Base-by-base conservation (phyloP, 129 eudicot genomes). In the Lonicera japonica region DNA sequence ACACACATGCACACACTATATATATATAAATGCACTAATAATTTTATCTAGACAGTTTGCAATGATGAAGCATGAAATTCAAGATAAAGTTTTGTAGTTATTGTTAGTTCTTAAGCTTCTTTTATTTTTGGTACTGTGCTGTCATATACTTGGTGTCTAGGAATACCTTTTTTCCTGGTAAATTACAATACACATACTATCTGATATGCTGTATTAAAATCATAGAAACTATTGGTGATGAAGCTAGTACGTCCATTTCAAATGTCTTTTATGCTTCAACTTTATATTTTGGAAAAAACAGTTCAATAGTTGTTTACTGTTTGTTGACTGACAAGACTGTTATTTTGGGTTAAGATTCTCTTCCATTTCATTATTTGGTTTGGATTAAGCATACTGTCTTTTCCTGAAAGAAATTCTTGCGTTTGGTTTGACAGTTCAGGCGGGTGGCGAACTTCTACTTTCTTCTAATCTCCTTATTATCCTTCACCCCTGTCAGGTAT, bases 381-480 rank as follows among this genome's bases (percentile, higher is more conserved):
- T 10, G 50, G 50, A 43, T 43, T 17, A 50, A 12, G 1, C 9
- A 14, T 17, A 2, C 3, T 17, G 47, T 52, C n/a, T 24, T 51
- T 38, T 56, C 63, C 58, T 63, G 46, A 73, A 46, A 63, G 25
- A 14, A 63, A 21, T 36, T 76, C 55, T 67, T 68, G 62, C 74
- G 58, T 78, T 68, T 74, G 43, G 73, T 51, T 65, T 79, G 85
- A 72, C 99, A 92, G 99, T 87, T 92, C 79, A 92, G 96, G 83
- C 83, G 99, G 77, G 96, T 92, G 79, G 99, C 99, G 66, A 92
- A 92, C 68, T 79, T 83, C 62, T 92, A 92, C 82, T 92, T 92
- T 70, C 96, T 92, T 74, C 80, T 86, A 48, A 92, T 92, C 68
- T 92, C 99, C 46, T 82, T 90, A 64, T 79, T 92, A 69, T 92